Base-by-base conservation (phyloP, 23 red algal genomes). In the Gracilariopsis chorda region DNA sequence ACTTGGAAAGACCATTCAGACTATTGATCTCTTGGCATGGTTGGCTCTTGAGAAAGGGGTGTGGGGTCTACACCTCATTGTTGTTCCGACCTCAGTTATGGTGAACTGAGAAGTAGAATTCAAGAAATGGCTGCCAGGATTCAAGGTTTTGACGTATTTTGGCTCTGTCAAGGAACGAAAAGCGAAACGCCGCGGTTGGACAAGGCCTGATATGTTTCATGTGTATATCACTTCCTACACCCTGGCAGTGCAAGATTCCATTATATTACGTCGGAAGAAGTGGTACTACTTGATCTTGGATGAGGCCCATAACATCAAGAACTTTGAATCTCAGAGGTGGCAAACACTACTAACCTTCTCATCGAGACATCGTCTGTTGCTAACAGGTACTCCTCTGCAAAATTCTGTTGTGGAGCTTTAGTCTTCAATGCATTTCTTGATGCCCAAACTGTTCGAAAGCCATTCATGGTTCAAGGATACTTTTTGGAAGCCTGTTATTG, bases 221-320 rank as follows among this genome's bases (percentile, higher is more conserved):
- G 95, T 97, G 20, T 94, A 84, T 65, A 93, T 97, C 35, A 97
- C 95, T 1, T 97, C 95, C 1, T 97, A 97, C 77, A 81, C 77
- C 40, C 46, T 97, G 56, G 95, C 82, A 29, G 89, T 97, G 23
- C 82, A 94, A 48, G 95, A 97, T 53, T 85, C 90, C 8, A 10
- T 49, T 41, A 52, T 84, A 33, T 82, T 97, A 32, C 84, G 91
- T 4, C 57, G 95, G 35, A 93, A 94, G 78, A 86, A 82, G 42
- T 98, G 96, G 96, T 68, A 56, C 16, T 98, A 98, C 55, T 64
- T 98, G 57, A 92, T 98, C n/a, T 80, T 98, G 6, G 96, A 98
- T 55, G 96, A 98, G 55, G 96, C 93, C 19, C 96, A 98, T 36
- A 81, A 95, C 77, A 98, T 98, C 93, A 98, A 98, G 43, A 98